Percentiles rank a stretch among this genome's conserved stretches.
Conservation (phyloP, 2,329 filamentous ascomycete species). For the Sporothrix variecibatus region DNA sequence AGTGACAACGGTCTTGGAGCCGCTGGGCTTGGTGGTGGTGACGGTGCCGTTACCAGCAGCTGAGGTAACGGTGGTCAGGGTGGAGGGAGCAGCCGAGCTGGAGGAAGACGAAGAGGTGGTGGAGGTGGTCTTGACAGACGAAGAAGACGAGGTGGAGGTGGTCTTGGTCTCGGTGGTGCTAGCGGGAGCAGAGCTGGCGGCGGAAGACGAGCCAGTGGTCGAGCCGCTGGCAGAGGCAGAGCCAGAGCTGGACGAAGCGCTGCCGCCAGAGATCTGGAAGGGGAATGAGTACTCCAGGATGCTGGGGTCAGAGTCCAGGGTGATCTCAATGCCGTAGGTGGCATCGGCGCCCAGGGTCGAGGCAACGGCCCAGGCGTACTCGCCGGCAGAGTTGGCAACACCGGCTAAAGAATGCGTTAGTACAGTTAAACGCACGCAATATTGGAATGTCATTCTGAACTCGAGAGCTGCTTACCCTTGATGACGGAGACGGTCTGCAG, state of each 20-base stretch:
- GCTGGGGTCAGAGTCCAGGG: slow-evolving; percentile 47
- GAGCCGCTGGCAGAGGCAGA: slow-evolving; percentile 29
- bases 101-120: slow-evolving; percentile 14
- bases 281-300: slow-evolving; percentile 65
- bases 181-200: slow-evolving; percentile 28
- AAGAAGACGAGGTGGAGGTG: slow-evolving; percentile 22
- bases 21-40: slow-evolving; percentile 27
- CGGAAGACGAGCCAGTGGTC: slow-evolving; percentile 30
- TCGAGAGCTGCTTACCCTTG: slow-evolving; percentile 43
- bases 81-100: slow-evolving; percentile 17
- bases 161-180: background rate
- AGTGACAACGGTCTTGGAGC: slow-evolving; percentile 33
- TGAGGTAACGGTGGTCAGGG: slow-evolving; percentile 34
- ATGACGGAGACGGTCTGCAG: slow-evolving; percentile 48
- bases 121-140: background rate
- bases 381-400: slow-evolving; percentile 48
- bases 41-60: slow-evolving; percentile 27
- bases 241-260: background rate
- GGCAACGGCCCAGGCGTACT: slow-evolving; percentile 55
- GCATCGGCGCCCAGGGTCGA: slow-evolving; percentile 46
- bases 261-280: slow-evolving; percentile 53
- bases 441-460: slow-evolving; percentile 29
- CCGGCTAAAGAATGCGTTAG: slow-evolving; percentile 42
- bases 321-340: slow-evolving; percentile 61
- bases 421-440: slow-evolving; percentile 36